Evolutionary conservation across 345 rosid species (phyloP), one percentile per base, ranked within the genome.

Genomic region (Heritiera fomes): DNA sequence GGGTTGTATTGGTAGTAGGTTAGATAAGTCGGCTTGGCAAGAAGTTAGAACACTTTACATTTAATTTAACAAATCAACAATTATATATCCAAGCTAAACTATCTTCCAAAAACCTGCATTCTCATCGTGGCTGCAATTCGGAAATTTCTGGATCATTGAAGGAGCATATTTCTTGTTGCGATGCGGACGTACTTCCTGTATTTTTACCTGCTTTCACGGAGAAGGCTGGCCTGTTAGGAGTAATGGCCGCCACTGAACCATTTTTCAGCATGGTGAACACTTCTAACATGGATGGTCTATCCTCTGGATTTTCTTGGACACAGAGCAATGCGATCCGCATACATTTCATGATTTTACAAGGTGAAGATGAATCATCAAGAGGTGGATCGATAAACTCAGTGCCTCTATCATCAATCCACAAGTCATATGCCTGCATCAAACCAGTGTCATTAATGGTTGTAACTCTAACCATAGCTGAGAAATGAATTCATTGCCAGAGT

Each of bases 121-220:
- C 15, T 83, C 75, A 84, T 15, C 87, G 78, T 17, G 89, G 85
- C 18, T 49, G 70, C 63, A 88, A 7, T 58, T 83, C 45, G 14
- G 87, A 81, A 30, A 84, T 41, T 3, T 84, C 28, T 6, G 78
- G 53, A 50, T 84, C 84, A 61, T 84, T 78, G 55, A 63, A 55
- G 4, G 88, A 83, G 40, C 32, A 80, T 64, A 56, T 50, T 66
- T 71, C 77, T 56, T 80, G 81, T 20, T 43, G 23, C 2, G 75
- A 50, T 17, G 64, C 28, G 12, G 78, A 78, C 13, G 52, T 53
- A 12, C 34, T 34, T 34, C 45, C 78, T 49, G 43, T 49, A 63
- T 49, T 62, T 63, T 49, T 32, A 63, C 63, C 75, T 77, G 4
- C 47, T 41, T 68, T 68, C 8, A 77, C 47, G 2, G 67, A 68